Evolutionary conservation across 495 filamentous ascomycete species (phyloP), one percentile per base, ranked within the genome.

Genomic region (Penicillium bialowiezense): DNA sequence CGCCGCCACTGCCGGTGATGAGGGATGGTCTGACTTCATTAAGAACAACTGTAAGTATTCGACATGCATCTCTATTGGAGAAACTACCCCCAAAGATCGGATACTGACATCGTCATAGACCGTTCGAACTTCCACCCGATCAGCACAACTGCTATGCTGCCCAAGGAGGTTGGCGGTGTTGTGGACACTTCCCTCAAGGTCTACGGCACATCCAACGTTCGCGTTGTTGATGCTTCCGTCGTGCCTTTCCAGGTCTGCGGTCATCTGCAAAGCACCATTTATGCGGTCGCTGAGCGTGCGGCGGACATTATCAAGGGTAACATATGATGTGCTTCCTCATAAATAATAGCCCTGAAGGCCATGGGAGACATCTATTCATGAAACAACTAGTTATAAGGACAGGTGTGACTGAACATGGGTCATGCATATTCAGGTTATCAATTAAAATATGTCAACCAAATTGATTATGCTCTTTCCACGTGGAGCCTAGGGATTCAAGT

Each of bases 141-240:
- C 24, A 75, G 78, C 24, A 82, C 80, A 1, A 71, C 72, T 34
- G 73, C 75, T 1, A 80, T 83, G 80, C 59, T 84, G 64, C 80
- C 82, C 14, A 59, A 65, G 32, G 71, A 75, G 48, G 53, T 76
- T 1, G 80, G 80, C 12, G 82, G 82, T 5, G 78, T 80, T 20
- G 67, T 73, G 8, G 53, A 65, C 35, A 52, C 60, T 10, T 54
- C 59, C 1, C 49, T 79, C 36, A 61, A 53, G 48, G 74, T 79
- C 10, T 71, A 78, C 48, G 74, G 74, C 0, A 73, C 77, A n/a
- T 56, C 67, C 19, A 73, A 76, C 12, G 60, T 83, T 18, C 60
- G 79, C 2, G 79, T 86, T 1, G 78, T 84, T 1, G 81, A 79
- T 52, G 76, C 79, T 1, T 70, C 76, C 26, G 59, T 84, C 17